Conservation (phyloP, 2,329 filamentous ascomycete genomes). For the Fusarium nanum region DNA sequence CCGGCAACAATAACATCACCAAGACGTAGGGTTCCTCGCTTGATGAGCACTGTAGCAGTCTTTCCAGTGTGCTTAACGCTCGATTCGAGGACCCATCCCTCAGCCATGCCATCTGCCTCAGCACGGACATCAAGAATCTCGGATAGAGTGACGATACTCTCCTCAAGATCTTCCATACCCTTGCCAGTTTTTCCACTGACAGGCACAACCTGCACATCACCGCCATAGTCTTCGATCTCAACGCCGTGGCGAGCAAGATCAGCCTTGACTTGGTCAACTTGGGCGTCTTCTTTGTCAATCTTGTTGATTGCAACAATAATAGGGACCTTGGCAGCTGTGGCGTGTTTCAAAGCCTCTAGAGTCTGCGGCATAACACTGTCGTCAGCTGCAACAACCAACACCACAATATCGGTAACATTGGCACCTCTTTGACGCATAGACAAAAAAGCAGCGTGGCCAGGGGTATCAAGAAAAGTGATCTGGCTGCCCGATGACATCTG, state of each 20-base stretch:
- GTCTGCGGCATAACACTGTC: slow-evolving; percentile 99
- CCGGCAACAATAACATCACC: slow-evolving; percentile 91
- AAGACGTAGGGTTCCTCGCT: slow-evolving; percentile 82
- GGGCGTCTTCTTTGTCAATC: slow-evolving; percentile 86
- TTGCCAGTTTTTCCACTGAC: slow-evolving; percentile 94
- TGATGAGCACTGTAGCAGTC: slow-evolving; percentile 88
- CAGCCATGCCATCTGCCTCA: slow-evolving; percentile 78
- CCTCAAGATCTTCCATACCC: slow-evolving; percentile 92
- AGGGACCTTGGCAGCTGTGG: slow-evolving; percentile 85
- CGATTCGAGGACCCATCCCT: slow-evolving; percentile 95
- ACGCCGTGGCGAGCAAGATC: slow-evolving; percentile 87
- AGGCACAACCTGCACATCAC: slow-evolving; percentile 90
- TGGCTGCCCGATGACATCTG: slow-evolving; percentile 85
- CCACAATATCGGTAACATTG: slow-evolving; percentile 95
- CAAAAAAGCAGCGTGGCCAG: slow-evolving; percentile 94
- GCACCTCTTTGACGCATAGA: slow-evolving; percentile 96
- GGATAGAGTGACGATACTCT: slow-evolving; percentile 85
- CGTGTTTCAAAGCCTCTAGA: slow-evolving; percentile 94
- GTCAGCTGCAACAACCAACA: slow-evolving; percentile 94
- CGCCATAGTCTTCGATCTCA: slow-evolving; percentile 93
- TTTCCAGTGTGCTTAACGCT: slow-evolving; percentile 87
- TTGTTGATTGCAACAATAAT: slow-evolving; percentile 99
- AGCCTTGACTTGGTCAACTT: slow-evolving; percentile 85
- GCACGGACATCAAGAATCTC: slow-evolving; percentile 93
- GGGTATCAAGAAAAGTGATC: slow-evolving; percentile 97